Evolutionary conservation across 768 basidiomycete species (phyloP), one percentile per base, ranked within the genome.

Genomic region (Peribolospora kevripleyi): DNA sequence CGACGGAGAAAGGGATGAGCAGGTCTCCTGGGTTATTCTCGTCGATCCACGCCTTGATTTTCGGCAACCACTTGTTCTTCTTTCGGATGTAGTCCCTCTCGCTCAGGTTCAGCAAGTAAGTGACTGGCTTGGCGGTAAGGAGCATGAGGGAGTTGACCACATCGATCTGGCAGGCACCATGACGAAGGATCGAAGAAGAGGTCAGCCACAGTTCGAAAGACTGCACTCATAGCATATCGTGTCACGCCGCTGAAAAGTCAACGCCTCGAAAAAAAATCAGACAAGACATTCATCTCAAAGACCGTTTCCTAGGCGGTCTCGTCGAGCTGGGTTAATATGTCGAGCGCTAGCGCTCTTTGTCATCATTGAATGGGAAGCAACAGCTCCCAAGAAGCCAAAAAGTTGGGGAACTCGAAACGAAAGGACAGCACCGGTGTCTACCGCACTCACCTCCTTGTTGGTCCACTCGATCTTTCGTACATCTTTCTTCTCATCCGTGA

Each of bases 1-100:
- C 77, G 53, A 98, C 93, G 39, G 86, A 90, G 73, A 97, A 95
- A 9, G 93, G 93, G 60, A 98, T 91, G 58, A 98, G 76, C 13
- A 79, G 77, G 63, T 98, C 93, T 52, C 93, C 93, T 2, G 91
- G 80, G 71, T 93, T 95, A 71, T 97, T 76, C 65, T 79, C 75
- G 70, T 95, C 90, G 64, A 98, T 91, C 93, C 93, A 98, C 39
- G 70, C 82, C 67, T 95, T 95, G 74, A 97, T 97, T 72, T 91
- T 93, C 14, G 88, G 76, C 41, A 97, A 82, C 90, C 93, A 97
- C 74, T 95, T 97, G 73, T 95, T 97, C 78, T 95, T 97, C 70
- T 95, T 97, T 60, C 93, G 80, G 57, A 84, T 70, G 63, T 84
- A 98, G 67, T 98, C 93, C 60, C 77, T 76, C 68, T 97, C 90